Evolutionary conservation across 169 alveolate species (phyloP).

Genomic region (Cyclospora cayetanensis): DNA sequence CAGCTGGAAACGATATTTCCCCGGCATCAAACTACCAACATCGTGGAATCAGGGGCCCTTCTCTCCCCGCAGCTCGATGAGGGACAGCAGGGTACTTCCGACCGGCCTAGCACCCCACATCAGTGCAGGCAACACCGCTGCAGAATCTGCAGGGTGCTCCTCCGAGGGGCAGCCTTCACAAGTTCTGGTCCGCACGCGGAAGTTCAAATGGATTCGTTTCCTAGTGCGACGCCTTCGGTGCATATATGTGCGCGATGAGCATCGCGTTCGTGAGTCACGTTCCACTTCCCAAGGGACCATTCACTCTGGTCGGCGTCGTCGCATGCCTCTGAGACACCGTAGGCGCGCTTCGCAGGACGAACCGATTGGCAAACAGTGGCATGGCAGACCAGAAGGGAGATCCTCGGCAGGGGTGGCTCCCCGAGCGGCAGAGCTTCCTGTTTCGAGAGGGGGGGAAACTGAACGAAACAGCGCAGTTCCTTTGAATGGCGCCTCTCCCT

Average conservation of each 20-base stretch:
- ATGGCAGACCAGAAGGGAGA: too few relatives aligned
- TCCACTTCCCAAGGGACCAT: background rate
- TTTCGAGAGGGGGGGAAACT: too few relatives aligned
- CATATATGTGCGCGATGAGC: background rate
- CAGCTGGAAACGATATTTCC: too few relatives aligned
- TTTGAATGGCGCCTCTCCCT: too few relatives aligned
- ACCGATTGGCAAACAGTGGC: too few relatives aligned
- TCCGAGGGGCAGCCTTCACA: too few relatives aligned
- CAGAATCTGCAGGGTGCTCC: background rate
- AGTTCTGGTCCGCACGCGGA: too few relatives aligned
- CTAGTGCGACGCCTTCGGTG: constrained; percentile 48
- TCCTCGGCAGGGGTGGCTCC: too few relatives aligned
- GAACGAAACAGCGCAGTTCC: too few relatives aligned
- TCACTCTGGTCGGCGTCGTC: constrained; percentile 36
- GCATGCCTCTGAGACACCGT: constrained; percentile 41
- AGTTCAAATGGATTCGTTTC: constrained; percentile 40
- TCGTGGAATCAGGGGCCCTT: too few relatives aligned
- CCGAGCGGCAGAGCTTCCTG: too few relatives aligned
- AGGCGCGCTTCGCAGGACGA: background rate
- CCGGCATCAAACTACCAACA: too few relatives aligned
- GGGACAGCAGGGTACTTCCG: background rate
- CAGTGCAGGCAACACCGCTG: constrained; percentile 6
- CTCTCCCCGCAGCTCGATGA: background rate
- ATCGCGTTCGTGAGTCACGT: background rate
- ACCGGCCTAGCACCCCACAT: background rate